Base-by-base conservation (phyloP, 768 basidiomycete species). In the Mycena kentingensis region DNA sequence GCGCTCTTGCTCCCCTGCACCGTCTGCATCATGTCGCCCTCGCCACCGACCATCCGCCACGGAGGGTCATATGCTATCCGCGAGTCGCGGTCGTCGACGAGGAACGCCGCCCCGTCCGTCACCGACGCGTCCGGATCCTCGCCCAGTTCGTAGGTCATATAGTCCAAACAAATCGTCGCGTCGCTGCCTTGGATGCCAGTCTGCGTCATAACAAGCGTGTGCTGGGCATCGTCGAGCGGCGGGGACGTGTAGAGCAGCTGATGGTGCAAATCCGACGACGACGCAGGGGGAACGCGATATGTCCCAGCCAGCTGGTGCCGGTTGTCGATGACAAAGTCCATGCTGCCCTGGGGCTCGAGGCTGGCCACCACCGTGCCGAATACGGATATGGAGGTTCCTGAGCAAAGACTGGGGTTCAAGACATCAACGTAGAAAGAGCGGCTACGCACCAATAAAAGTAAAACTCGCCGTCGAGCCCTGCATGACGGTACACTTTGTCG, bases 281-380 rank as follows among this genome's bases (percentile, higher is more conserved):
- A 24, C 8, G 5, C 26, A 16, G 21, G 7, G n/a, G 21, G 46
- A 35, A 2, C 22, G 10, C 7, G 6, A 29, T 35, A 35, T 19
- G 31, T 35, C 2, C 31, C 46, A 5, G 46, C 26, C n/a, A n/a
- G 32, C n/a, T 15, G 10, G 46, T 24, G 31, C 12, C 32, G 32
- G n/a, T n/a, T n/a, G n/a, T 47, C 47, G 4, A 49, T 29, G 29
- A 24, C n/a, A 15, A 49, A 49, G 16, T 15, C 22, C 47, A 49
- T 38, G 21, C 25, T 39, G 12, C 26, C 35, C 4, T 49, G 16
- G n/a, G 47, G 18, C 4, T 25, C 5, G n/a, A 10, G 11, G n/a
- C 25, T 39, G 6, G 21, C 11, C 2, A 27, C 35, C 12, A 49
- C n/a, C 3, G 47, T 18, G 36, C 36, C 36, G 18, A 22, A 49